Base-by-base conservation (phyloP, 2,329 filamentous ascomycete genomes). In the Trichoderma sp. region DNA sequence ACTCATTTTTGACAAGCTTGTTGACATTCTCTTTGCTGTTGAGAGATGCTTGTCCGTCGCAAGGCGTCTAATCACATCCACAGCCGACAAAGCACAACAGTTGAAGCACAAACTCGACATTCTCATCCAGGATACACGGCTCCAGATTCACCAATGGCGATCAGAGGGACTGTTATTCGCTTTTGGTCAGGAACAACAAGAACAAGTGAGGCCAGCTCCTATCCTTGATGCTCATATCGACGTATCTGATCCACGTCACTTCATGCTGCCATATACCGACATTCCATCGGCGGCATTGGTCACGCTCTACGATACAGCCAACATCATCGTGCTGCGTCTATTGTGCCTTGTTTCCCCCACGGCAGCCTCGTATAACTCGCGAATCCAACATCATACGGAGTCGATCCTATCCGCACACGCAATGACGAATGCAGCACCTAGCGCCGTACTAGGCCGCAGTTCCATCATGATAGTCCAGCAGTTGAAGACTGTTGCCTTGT, bases 1-100 rank as follows among this genome's bases (percentile, higher is more conserved):
- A 75, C 85, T 84, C 7, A 65, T 80, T n/a, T 82, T 89, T 35
- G 88, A 89, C 79, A 80, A 79, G 50, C 84, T 89, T 9, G 81
- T 89, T 75, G 87, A 89, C 77, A 83, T 85, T 63, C 79, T 87
- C 21, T 77, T 78, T 41, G 45, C 24, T 18, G 41, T 72, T 1
- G 65, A 75, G 35, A 66, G 50, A 56, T 74, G 76, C 35, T 45
- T 76, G 11, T 66, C 45, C 6, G 45, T 53, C 1, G 76, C 76
- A 21, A 29, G 63, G n/a, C 29, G 38, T 18, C 59, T 77, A 4
- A 76, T 77, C n/a, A 4, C 29, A 9, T 62, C 50, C 16, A 21
- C n/a, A 8, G 31, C 24, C 4, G 53, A 53, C 21, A 6, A 29
- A 7, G n/a, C 18, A 8, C 4, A 12, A 2, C 35, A 66, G 45